phyloP scores from a whole-genome alignment of 495 filamentous ascomycete species.

The Astrocystis sublimbata region DNA sequence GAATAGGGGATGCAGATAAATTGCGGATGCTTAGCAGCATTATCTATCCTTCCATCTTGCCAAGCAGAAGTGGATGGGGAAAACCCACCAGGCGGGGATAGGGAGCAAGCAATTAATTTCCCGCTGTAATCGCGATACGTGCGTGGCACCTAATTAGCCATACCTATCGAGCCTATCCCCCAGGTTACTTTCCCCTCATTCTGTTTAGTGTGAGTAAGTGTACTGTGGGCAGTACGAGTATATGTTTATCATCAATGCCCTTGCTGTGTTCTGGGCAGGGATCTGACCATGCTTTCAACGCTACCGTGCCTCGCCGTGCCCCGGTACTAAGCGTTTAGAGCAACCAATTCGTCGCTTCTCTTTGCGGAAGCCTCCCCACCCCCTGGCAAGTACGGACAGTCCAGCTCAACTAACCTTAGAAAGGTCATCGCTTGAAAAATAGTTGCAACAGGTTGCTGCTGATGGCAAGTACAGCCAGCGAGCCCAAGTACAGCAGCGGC shows the following conservation, averaged over 20 bases:
- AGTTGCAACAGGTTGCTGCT: neutral
- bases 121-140: neutral
- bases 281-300: neutral
- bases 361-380: neutral
- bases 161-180: neutral
- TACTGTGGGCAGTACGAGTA: no score
- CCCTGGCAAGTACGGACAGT: neutral
- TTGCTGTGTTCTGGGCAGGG: neutral
- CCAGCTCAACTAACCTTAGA: neutral
- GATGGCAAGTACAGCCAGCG: neutral
- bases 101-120: neutral
- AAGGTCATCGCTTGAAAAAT: neutral
- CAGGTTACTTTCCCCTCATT: constrained; percentile 4
- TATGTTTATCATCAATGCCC: neutral
- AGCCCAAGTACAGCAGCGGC: neutral
- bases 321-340: neutral
- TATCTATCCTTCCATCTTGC: neutral
- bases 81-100: neutral
- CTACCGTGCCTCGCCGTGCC: no score
- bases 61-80: neutral
- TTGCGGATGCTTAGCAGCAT: neutral
- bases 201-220: no score
- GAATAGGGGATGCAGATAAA: neutral
- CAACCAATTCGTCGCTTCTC: neutral
- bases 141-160: constrained; percentile 13